Base-by-base conservation (phyloP, 129 eudicot genomes). In the Ambrosia trifida region DNA sequence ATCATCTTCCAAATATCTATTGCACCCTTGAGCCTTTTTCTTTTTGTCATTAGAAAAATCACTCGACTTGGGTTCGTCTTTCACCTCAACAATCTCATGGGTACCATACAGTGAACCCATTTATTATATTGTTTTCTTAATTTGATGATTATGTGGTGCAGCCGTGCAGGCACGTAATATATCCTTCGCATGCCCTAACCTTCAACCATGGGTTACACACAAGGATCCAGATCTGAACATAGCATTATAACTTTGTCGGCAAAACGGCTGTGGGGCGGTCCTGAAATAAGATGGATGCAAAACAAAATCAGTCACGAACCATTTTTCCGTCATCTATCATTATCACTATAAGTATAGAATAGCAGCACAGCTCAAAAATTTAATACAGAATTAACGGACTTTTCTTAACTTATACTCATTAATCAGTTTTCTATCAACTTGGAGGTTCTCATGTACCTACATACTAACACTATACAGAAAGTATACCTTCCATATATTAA, bases 11-110 rank as follows among this genome's bases (percentile, higher is more conserved):
- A 87, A 31, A 61, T 81, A 78, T 68, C 78, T 84, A 72, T 64
- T 46, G 44, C 64, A 60, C 40, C 94, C 97, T 38, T 83, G 81
- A 78, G 91, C 84, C 64, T 65, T 80, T 64, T 81, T 58, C 73
- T 74, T 90, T 52, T 75, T 83, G 30, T 75, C 85, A 60, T 47
- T 67, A 12, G 84, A 45, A 28, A 56, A 53, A 33, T 69, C 72
- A 32, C 50, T 45, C 36, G 72, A 72, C 35, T 47, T 75, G 46
- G 41, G 77, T 74, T 85, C 96, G 20, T 85, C 97, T 47, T 85
- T 88, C 41, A 69, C 44, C 78, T 89, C 98, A 51, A 85, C 79
- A 73, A 94, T 89, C 83, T 94, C 97, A 78, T 83, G 83, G 64
- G 72, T 87, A 60, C 88, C 82, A 68, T 66, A 76, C 19, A 65